phyloP scores from a whole-genome alignment of 345 rosid species.

The Cardamine resedifolia region DNA sequence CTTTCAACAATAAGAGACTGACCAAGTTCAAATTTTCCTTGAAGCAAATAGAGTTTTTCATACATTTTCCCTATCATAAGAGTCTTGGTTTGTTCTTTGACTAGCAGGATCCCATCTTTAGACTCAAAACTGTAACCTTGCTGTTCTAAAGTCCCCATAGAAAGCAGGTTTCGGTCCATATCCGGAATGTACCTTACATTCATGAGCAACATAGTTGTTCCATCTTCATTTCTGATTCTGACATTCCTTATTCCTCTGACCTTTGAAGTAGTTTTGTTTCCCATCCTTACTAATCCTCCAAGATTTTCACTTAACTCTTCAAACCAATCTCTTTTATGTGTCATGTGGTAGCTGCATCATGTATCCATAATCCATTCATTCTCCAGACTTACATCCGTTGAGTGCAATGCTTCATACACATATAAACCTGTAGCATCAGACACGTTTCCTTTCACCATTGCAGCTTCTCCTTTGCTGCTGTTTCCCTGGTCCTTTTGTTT shows the following conservation, averaged over 20 bases:
- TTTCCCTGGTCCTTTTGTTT: not conserved
- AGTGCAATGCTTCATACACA: not conserved
- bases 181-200: not conserved
- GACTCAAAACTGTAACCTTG: not conserved
- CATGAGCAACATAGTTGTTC: not conserved
- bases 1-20: accelerated
- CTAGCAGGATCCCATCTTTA: not conserved
- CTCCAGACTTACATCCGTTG: not conserved
- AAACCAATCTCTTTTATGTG: not conserved
- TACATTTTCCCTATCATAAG: accelerated
- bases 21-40: not conserved
- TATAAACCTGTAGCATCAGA: not conserved
- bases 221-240: not conserved
- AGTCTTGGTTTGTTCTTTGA: not conserved
- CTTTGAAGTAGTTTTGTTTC: not conserved
- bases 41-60: not conserved
- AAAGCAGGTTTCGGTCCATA: not conserved
- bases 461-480: not conserved
- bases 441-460: not conserved
- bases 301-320: not conserved
- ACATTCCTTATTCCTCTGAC: not conserved
- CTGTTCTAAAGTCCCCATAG: not conserved
- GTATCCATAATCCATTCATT: not conserved
- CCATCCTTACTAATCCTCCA: not conserved
- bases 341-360: not conserved